Evolutionary conservation across 495 filamentous ascomycete species (phyloP).

Genomic region (Xanthoparmelia taractica): DNA sequence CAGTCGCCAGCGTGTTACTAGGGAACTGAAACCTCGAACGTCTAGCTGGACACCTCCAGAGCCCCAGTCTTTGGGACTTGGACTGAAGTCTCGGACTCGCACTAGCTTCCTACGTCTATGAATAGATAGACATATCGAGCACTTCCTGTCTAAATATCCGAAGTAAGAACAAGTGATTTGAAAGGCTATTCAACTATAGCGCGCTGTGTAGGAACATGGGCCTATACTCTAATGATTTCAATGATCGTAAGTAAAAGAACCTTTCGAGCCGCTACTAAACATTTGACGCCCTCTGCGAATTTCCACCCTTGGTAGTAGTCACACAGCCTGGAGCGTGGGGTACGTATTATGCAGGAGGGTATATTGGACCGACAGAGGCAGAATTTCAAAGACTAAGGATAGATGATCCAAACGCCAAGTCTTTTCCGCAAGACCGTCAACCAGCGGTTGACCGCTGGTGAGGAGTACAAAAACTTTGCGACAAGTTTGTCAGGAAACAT

Average conservation of each 20-base stretch:
- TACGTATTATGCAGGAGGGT: slow-evolving; percentile 7
- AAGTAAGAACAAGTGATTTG: not conserved
- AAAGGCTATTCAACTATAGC: slow-evolving; percentile 9
- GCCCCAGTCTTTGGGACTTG: not conserved
- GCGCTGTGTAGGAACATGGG: slow-evolving; percentile 19
- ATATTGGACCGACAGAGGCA: slow-evolving; percentile 4
- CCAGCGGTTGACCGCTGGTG: slow-evolving; percentile 5
- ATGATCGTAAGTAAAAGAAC: slow-evolving; percentile 25
- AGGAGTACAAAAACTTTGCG: slow-evolving; percentile 3
- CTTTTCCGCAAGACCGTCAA: not conserved
- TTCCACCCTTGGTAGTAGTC: not conserved
- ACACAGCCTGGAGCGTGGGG: slow-evolving; percentile 6
- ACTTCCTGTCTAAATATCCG: not conserved
- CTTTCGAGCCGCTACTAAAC: slow-evolving; percentile 23
- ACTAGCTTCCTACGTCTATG: not conserved
- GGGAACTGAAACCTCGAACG: no score
- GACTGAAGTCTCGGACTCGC: not conserved
- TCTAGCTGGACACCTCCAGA: not conserved
- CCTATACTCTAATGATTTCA: slow-evolving; percentile 24
- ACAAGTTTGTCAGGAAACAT: slow-evolving; percentile 12
- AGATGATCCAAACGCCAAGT: not conserved
- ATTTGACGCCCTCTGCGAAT: slow-evolving; percentile 5
- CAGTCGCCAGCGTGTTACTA: slow-evolving; percentile 4
- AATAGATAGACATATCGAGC: not conserved
- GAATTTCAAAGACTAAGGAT: not conserved